These are phyloP conservation scores for Fusarium sp. DNA, from an alignment of 2,329 filamentous ascomycete genomes.

Conservation along the genomic window DNA sequence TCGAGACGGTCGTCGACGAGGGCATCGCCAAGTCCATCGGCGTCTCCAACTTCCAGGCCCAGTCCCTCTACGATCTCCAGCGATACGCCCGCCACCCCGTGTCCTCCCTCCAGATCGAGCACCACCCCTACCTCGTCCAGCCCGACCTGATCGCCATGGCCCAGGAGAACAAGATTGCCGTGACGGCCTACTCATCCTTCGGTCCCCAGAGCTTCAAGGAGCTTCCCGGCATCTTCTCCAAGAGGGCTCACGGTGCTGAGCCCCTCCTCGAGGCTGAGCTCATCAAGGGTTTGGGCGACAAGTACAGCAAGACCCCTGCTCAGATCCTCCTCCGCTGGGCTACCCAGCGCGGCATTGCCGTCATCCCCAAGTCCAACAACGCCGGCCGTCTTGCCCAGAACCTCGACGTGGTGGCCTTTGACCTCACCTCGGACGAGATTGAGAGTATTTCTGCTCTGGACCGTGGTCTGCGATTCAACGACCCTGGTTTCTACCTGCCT, in stretches of 20 bases:
- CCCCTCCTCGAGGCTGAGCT: slow-evolving; percentile 49
- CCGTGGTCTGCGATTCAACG: slow-evolving; percentile 70
- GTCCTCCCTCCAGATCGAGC: slow-evolving; percentile 74
- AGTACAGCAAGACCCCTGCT: slow-evolving; percentile 69
- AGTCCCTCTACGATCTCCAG: slow-evolving; percentile 70
- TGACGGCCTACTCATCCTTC: slow-evolving; percentile 76
- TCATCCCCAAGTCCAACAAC: slow-evolving; percentile 74
- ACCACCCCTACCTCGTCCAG: slow-evolving; percentile 77
- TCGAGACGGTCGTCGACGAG: slow-evolving; percentile 77
- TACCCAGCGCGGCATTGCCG: slow-evolving; percentile 72
- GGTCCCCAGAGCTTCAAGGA: slow-evolving; percentile 64
- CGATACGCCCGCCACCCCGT: slow-evolving; percentile 67
- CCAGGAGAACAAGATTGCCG: slow-evolving; percentile 66
- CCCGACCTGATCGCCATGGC: slow-evolving; percentile 66
- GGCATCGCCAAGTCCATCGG: slow-evolving; percentile 79
- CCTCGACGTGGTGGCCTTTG: slow-evolving; percentile 67
- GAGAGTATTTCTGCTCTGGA: slow-evolving; percentile 67
- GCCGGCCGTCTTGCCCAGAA: slow-evolving; percentile 64
- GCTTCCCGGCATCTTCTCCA: slow-evolving; percentile 44
- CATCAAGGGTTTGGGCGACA: slow-evolving; percentile 65
- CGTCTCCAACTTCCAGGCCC: slow-evolving; percentile 79
- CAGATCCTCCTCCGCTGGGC: slow-evolving; percentile 77
- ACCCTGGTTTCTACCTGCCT: slow-evolving; percentile 52
- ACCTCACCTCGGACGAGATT: slow-evolving; percentile 66
- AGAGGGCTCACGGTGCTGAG: slow-evolving; percentile 42